These are phyloP conservation scores for Leucaena leucocephala DNA, from an alignment of 306 rosid genomes.

Conservation along the genomic window DNA sequence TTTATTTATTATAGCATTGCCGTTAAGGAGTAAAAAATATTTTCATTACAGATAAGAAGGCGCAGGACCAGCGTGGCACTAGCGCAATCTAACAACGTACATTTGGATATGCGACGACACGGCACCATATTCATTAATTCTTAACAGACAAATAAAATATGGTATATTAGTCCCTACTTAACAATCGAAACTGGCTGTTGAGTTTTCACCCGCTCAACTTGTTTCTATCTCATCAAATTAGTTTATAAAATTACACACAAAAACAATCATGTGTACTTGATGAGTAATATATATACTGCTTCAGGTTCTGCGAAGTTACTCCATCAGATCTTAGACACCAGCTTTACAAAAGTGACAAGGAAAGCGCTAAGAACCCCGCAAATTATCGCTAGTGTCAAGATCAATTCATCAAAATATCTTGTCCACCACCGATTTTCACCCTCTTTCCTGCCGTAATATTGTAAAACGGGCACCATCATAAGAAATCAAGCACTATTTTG, in stretches of 20 bases:
- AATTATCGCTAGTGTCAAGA: neutral
- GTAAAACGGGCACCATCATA: slow-evolving; percentile 35
- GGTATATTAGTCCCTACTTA: too few species aligned
- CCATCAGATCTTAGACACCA: neutral
- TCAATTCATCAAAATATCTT: neutral
- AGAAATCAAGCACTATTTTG: slow-evolving; percentile 44
- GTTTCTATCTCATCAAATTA: neutral
- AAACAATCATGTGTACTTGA: neutral
- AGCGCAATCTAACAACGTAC: too few species aligned
- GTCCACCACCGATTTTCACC: too few species aligned
- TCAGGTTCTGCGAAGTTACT: neutral
- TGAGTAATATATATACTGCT: neutral
- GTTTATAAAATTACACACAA: neutral
- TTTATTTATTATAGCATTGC: too few species aligned
- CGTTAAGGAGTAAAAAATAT: too few species aligned
- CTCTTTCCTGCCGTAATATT: neutral
- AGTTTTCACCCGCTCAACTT: neutral
- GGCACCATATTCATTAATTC: too few species aligned
- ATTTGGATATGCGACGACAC: too few species aligned
- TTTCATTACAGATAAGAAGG: too few species aligned
- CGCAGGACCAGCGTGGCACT: too few species aligned
- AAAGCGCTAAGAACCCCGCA: neutral
- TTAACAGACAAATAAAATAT: too few species aligned
- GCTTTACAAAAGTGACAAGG: neutral
- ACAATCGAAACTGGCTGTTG: too few species aligned